Percentiles rank a stretch among this genome's conserved stretches.
Conservation (phyloP, 2,329 filamentous ascomycete genomes). For the Phyllosticta citribraziliensis region DNA sequence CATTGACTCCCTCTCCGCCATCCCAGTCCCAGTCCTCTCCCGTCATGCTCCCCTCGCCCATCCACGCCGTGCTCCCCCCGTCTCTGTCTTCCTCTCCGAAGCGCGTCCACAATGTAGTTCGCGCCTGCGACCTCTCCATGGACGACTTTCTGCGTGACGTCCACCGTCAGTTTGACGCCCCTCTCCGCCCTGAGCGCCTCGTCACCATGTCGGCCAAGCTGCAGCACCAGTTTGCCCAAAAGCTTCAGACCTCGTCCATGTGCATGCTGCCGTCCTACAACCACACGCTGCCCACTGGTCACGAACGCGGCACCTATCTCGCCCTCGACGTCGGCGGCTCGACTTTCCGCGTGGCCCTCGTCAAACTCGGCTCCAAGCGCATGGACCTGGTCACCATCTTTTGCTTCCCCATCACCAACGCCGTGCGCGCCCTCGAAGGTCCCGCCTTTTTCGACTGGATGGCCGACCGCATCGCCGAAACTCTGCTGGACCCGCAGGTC, state of each 20-base stretch:
- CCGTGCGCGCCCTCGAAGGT: conserved; percentile 45
- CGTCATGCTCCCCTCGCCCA: conserved; percentile 29
- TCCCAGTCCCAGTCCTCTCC: background rate
- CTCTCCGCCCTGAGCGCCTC: conserved; percentile 31
- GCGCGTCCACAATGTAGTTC: conserved; percentile 27
- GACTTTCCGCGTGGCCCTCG: conserved; percentile 52
- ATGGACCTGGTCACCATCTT: conserved; percentile 48
- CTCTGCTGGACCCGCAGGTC: conserved; percentile 34
- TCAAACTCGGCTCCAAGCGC: conserved; percentile 43
- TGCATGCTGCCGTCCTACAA: conserved; percentile 59
- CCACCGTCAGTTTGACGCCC: conserved; percentile 33
- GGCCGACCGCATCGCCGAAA: conserved; percentile 48
- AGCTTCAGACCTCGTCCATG: conserved; percentile 45
- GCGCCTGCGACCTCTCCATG: conserved; percentile 35
- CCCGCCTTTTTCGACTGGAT: conserved; percentile 58
- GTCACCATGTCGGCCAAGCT: conserved; percentile 35
- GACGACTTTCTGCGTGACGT: conserved; percentile 38
- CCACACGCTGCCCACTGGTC: conserved; percentile 49
- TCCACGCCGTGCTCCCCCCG: conserved; percentile 26
- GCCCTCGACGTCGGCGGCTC: conserved; percentile 58
- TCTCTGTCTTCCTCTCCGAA: conserved; percentile 20
- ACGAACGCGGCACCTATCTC: conserved; percentile 50
- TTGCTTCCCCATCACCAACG: conserved; percentile 46
- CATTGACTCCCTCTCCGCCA: background rate
- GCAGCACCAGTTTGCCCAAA: conserved; percentile 44